A percentile compares a stretch with the other conserved stretches of the same genome.
phyloP scores from a whole-genome alignment of 2,329 filamentous ascomycete species.

The Immersiporthe knoxdaviesiana region DNA sequence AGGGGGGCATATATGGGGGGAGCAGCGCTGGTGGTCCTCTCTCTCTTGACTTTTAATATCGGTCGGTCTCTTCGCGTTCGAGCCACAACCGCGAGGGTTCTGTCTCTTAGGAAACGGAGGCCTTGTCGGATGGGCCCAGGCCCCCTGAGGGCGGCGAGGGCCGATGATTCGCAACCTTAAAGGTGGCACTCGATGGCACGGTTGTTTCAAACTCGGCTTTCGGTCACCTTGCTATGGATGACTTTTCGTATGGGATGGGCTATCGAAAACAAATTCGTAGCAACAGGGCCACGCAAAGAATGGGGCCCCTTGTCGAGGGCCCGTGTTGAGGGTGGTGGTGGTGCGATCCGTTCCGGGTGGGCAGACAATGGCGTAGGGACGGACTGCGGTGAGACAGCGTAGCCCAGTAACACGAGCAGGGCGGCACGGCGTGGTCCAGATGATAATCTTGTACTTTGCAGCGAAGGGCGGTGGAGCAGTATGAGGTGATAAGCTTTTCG shows the following conservation, averaged over 20 bases:
- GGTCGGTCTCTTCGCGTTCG: not conserved
- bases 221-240: conserved; percentile 7
- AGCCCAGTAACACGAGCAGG: conserved; percentile 9
- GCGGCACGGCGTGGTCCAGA: no score
- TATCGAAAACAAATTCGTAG: not conserved
- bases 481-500: conserved; percentile 11
- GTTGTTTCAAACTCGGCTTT: conserved; percentile 20
- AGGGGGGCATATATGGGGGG: conserved; percentile 22
- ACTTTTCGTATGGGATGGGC: not conserved
- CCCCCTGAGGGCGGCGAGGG: not conserved
- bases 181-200: not conserved
- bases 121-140: not conserved
- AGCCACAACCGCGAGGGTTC: conserved; percentile 5
- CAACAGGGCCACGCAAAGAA: conserved; percentile 5
- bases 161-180: not conserved
- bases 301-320: not conserved
- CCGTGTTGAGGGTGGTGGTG: no score
- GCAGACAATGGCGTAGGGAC: conserved; percentile 28
- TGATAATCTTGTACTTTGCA: conserved; percentile 10
- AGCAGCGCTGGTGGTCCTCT: conserved; percentile 12
- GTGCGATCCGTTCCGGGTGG: conserved; percentile 26
- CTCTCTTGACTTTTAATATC: conserved; percentile 8
- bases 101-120: not conserved
- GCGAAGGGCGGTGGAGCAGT: conserved; percentile 3
- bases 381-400: not conserved